Conservation (phyloP, 768 basidiomycete genomes). For the Lactifluus piperatus region DNA sequence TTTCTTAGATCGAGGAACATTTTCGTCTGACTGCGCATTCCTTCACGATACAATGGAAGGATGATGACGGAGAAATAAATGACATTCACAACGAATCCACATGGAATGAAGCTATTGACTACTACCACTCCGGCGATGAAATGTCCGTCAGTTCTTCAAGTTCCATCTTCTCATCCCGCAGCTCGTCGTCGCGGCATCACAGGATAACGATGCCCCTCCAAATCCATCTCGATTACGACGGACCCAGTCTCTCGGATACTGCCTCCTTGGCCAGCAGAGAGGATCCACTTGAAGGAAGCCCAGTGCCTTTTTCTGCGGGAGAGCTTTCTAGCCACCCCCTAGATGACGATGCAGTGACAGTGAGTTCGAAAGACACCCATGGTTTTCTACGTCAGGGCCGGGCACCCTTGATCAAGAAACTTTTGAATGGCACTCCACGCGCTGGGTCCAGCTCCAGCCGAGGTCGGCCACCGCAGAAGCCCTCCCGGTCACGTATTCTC, state of each 20-base stretch:
- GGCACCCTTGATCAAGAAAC: conserved; percentile 26
- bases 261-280: conserved; percentile 74
- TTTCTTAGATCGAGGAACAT: conserved; percentile 67
- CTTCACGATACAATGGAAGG: conserved; percentile 74
- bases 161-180: conserved; percentile 59
- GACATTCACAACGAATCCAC: conserved; percentile 63
- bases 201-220: conserved; percentile 74
- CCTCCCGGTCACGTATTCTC: conserved; percentile 13
- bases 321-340: conserved; percentile 34
- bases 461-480: neutral
- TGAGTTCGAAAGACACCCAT: conserved; percentile 58
- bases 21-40: conserved; percentile 64
- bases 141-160: conserved; percentile 60
- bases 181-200: conserved; percentile 47
- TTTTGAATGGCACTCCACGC: conserved; percentile 5
- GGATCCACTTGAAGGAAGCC: conserved; percentile 52
- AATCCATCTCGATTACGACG: conserved; percentile 83
- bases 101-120: conserved; percentile 79
- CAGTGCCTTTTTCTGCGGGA: conserved; percentile 43
- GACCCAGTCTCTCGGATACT: conserved; percentile 84
- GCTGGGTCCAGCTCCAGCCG: neutral
- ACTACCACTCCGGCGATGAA: conserved; percentile 74
- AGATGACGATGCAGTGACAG: conserved; percentile 69
- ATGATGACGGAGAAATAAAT: conserved; percentile 78
- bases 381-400: conserved; percentile 10